Evolutionary conservation across 495 filamentous ascomycete species (phyloP).

Genomic region (Penicillium coprophilum): DNA sequence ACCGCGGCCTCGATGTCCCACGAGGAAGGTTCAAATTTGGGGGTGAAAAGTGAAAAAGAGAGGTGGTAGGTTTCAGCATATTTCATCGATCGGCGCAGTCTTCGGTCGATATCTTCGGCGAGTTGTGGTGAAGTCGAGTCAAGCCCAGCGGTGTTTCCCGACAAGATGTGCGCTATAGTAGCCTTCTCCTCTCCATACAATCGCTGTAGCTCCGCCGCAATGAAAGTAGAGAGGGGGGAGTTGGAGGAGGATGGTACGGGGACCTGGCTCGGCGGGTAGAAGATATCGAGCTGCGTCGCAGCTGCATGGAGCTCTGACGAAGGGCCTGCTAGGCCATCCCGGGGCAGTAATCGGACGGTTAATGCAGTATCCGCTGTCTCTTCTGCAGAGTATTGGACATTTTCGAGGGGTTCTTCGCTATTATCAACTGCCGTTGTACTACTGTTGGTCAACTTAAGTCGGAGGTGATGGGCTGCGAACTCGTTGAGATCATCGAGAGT

Average conservation of each 20-base stretch:
- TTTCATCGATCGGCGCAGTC: slow-evolving; percentile 78
- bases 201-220: slow-evolving; percentile 74
- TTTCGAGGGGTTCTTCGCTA: slow-evolving; percentile 3
- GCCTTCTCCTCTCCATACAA: slow-evolving; percentile 89
- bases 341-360: slow-evolving; percentile 65
- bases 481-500: slow-evolving; percentile 87
- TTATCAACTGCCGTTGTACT: slow-evolving; percentile 14
- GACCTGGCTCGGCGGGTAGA: slow-evolving; percentile 72
- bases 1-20: slow-evolving; percentile 92
- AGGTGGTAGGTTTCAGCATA: slow-evolving; percentile 94
- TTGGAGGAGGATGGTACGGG: slow-evolving; percentile 67
- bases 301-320: slow-evolving; percentile 64
- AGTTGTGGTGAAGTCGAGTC: slow-evolving; percentile 46
- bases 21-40: slow-evolving; percentile 69
- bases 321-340: slow-evolving; percentile 53
- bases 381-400: slow-evolving; percentile 7
- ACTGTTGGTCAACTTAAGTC: slow-evolving; percentile 65
- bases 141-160: slow-evolving; percentile 37
- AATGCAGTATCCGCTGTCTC: slow-evolving; percentile 58
- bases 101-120: slow-evolving; percentile 54
- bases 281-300: slow-evolving; percentile 71
- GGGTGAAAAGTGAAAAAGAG: slow-evolving; percentile 92
- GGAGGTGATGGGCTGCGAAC: slow-evolving; percentile 86
- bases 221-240: slow-evolving; percentile 73
- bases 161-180: slow-evolving; percentile 79